These are phyloP conservation scores for Claviceps quebecensis DNA, from an alignment of 2,329 filamentous ascomycete genomes.

Conservation along the genomic window DNA sequence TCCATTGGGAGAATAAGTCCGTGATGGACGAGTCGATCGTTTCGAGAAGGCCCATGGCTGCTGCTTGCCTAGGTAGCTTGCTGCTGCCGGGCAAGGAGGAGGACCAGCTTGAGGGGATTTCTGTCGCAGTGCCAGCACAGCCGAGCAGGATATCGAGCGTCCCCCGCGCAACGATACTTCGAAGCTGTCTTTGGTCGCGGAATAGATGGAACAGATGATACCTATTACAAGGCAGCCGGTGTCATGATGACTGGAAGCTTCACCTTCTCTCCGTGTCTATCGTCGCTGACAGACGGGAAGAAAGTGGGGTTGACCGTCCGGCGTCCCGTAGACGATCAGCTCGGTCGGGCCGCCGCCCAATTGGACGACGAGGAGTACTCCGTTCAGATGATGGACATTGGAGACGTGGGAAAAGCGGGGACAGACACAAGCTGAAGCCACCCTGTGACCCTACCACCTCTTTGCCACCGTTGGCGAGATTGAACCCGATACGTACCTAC, in stretches of 20 bases:
- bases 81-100: background rate
- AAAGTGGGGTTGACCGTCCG: background rate
- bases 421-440: no score
- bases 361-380: no score
- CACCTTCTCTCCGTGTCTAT: background rate
- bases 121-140: background rate
- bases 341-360: background rate
- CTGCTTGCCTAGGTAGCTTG: background rate
- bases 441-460: no score
- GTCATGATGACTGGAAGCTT: background rate
- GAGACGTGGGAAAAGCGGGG: no score
- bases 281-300: background rate
- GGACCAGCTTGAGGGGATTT: background rate
- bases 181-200: background rate
- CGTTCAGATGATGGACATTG: no score
- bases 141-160: background rate
- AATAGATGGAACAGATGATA: background rate
- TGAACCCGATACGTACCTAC: no score
- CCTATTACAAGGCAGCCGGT: background rate
- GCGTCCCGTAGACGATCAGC: background rate
- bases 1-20: slow-evolving; percentile 64
- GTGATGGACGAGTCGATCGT: slow-evolving; percentile 60
- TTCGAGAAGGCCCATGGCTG: slow-evolving; percentile 31
- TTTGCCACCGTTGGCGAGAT: no score
- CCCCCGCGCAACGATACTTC: background rate